Percentiles rank a stretch among this genome's conserved stretches.
Evolutionary conservation across 352 stramenopile species (phyloP).

Genomic region (Aphanomyces euteiches): DNA sequence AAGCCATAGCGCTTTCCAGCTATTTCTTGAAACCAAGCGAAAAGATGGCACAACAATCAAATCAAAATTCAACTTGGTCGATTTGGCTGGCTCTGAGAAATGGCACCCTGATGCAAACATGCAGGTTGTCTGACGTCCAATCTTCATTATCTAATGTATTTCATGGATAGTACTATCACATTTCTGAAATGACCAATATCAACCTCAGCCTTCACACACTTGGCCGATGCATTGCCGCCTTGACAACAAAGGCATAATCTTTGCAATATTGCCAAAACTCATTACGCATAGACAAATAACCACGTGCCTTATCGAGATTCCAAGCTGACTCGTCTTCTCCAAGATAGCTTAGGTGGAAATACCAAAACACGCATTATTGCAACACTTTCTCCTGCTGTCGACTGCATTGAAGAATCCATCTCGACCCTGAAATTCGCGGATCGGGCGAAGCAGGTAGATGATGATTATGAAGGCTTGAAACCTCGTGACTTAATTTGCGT

Average conservation of each 20-base stretch:
- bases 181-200: conserved; percentile 93
- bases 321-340: conserved; percentile 89
- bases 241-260: conserved; percentile 46
- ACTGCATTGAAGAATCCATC: conserved; percentile 89
- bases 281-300: conserved; percentile 16
- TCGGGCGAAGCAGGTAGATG: conserved; percentile 67
- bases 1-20: conserved; percentile 87
- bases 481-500: neutral
- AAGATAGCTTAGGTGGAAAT: conserved; percentile 85
- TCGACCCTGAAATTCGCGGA: conserved; percentile 94
- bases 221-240: conserved; percentile 79
- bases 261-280: too few relatives aligned
- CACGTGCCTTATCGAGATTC: conserved; percentile 93
- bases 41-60: conserved; percentile 71
- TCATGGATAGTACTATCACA: conserved; percentile 76
- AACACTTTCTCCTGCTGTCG: conserved; percentile 77
- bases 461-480: neutral
- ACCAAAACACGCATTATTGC: conserved; percentile 90
- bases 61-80: conserved; percentile 94
- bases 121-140: conserved; percentile 40
- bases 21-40: conserved; percentile 73
- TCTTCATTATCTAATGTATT: conserved; percentile 49
- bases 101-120: conserved; percentile 86
- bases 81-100: conserved; percentile 91
- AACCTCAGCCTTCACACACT: conserved; percentile 91